Evolutionary conservation across 495 filamentous ascomycete species (phyloP), one percentile per base, ranked within the genome.

Genomic region (Aspergillus steynii): DNA sequence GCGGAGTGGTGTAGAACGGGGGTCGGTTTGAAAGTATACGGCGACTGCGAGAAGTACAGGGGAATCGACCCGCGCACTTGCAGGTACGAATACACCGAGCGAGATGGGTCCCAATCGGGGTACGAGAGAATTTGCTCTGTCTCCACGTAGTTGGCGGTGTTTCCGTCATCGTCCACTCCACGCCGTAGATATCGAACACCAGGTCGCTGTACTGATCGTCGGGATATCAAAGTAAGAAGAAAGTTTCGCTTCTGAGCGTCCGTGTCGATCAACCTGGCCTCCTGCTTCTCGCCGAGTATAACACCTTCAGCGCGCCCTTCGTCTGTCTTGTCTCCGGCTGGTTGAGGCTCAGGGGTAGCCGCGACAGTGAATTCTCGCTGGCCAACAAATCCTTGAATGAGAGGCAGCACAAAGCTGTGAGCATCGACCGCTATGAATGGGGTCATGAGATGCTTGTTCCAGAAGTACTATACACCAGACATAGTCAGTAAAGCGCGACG

Each of bases 301-400:
- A 62, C 67, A 15, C 62, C 71, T 60, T 78, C 76, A 4, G 61
- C 32, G 6, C 63, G 62, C 49, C 74, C 70, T 48, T 63, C 68
- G 10, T 60, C 28, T 26, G 62, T 20, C n/a, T 34, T 26, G 8
- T 60, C 58, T 14, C 51, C 31, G 45, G 50, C 55, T 4, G 65
- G 53, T 26, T 54, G 42, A 45, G 69, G 59, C 15, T 65, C 66
- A 7, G 71, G n/a, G 29, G 53, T 59, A n/a, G 63, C 66, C n/a
- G 75, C 83, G 5, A 92, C 81, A 20, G 84, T 81, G 68, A 99
- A 97, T 20, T 86, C 82, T 66, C 85, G 78, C 72, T 99, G 95
- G 2, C 93, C 93, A 26, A 99, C 90, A 66, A 97, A 99, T 5
- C 95, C 95, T 77, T 97, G 94, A 75, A 97, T 90, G 9, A 99